Percentiles rank a stretch among this genome's conserved stretches.
Conservation (phyloP, 2,329 filamentous ascomycete genomes). For the Fusarium sp. region DNA sequence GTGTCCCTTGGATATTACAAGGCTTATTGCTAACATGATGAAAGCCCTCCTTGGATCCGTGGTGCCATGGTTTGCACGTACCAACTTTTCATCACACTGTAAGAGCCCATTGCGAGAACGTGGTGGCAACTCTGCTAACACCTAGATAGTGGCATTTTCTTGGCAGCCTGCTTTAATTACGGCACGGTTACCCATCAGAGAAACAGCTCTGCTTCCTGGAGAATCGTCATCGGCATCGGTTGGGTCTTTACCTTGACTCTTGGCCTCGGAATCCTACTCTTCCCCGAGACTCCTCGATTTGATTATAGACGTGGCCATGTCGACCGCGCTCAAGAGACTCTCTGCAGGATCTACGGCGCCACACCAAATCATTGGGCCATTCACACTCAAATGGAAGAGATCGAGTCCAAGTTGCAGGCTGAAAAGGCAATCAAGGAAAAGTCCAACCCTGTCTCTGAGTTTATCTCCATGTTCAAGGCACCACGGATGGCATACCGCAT, state of each 20-base stretch:
- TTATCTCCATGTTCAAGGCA: conserved; percentile 71
- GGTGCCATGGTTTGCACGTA: conserved; percentile 74
- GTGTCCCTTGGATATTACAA: background rate
- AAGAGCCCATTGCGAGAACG: background rate
- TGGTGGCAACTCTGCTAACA: background rate
- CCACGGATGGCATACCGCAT: conserved; percentile 74
- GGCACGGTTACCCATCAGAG: conserved; percentile 64
- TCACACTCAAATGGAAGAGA: conserved; percentile 63
- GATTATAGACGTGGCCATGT: conserved; percentile 61
- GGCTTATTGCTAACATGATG: background rate
- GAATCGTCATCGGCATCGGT: conserved; percentile 67
- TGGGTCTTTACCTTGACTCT: conserved; percentile 63
- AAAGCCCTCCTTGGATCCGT: conserved; percentile 69
- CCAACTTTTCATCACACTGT: conserved; percentile 75
- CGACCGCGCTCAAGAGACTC: conserved; percentile 59
- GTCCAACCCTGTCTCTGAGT: conserved; percentile 56
- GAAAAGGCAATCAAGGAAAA: conserved; percentile 53
- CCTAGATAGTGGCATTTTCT: conserved; percentile 67
- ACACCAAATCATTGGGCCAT: conserved; percentile 57
- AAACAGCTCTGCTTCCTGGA: conserved; percentile 66
- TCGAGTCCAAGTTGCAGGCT: conserved; percentile 63
- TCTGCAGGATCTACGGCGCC: conserved; percentile 62
- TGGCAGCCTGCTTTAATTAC: conserved; percentile 70
- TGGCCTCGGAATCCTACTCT: conserved; percentile 60
- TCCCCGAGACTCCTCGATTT: conserved; percentile 65